phyloP scores from a whole-genome alignment of 1,139 yeast genomes.

The Pichia terricola region DNA sequence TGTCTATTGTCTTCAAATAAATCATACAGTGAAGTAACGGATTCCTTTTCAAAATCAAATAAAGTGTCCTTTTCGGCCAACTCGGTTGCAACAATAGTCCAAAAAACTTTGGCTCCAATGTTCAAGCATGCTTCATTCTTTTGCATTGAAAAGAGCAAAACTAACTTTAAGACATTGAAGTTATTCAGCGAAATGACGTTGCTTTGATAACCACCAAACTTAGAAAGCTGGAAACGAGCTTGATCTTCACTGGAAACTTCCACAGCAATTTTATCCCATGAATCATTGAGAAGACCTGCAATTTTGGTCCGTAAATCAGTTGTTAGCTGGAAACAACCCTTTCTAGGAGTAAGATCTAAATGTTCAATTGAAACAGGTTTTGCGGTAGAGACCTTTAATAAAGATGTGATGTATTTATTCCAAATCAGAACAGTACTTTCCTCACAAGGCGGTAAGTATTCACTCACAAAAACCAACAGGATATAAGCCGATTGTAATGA shows the following conservation, averaged over 20 bases:
- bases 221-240: conserved; percentile 49
- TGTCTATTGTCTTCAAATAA: conserved; percentile 44
- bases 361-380: conserved; percentile 56
- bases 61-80: conserved; percentile 41
- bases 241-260: conserved; percentile 51
- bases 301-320: conserved; percentile 56
- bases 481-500: conserved; percentile 8
- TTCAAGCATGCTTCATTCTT: conserved; percentile 53
- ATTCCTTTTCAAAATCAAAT: conserved; percentile 54
- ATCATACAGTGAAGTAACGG: conserved; percentile 54
- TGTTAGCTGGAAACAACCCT: conserved; percentile 58
- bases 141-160: conserved; percentile 63
- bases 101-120: conserved; percentile 58
- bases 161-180: conserved; percentile 52
- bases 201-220: conserved; percentile 66
- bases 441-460: conserved; percentile 41
- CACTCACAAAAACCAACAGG: conserved; percentile 31
- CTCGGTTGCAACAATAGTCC: conserved; percentile 65
- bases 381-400: conserved; percentile 42
- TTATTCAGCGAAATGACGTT: conserved; percentile 45
- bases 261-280: conserved; percentile 74
- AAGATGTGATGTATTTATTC: conserved; percentile 55
- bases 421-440: conserved; percentile 50
- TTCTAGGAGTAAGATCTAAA: conserved; percentile 61
- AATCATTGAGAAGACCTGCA: conserved; percentile 44